A percentile compares a stretch with the other conserved stretches of the same genome.
phyloP scores from a whole-genome alignment of 345 rosid species.

The Eucalyptus marginata region DNA sequence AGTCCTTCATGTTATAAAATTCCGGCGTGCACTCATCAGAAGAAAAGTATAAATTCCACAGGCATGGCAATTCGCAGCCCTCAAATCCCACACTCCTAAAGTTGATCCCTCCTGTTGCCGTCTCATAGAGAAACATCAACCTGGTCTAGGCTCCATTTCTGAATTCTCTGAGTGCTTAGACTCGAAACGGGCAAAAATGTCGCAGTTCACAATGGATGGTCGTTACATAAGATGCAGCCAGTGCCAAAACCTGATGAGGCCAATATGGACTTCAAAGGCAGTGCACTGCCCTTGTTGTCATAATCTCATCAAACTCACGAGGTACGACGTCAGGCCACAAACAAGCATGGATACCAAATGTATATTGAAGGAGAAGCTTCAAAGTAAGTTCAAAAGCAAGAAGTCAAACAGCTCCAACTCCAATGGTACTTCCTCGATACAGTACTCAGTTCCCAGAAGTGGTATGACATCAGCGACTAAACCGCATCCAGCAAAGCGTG shows the following conservation, averaged over 20 bases:
- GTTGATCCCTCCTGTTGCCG: not conserved
- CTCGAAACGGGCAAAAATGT: not conserved
- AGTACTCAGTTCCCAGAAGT: not conserved
- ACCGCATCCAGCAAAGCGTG: constrained; percentile 14
- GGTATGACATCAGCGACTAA: not conserved
- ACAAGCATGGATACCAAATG: not conserved
- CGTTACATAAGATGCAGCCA: not conserved
- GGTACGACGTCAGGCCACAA: not conserved
- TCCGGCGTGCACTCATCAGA: not conserved
- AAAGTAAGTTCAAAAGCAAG: not conserved
- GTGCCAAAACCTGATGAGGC: not conserved
- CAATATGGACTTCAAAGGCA: not conserved
- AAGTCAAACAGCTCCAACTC: not conserved
- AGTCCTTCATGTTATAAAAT: not conserved
- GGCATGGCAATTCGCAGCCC: not conserved
- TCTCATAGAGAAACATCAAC: not conserved
- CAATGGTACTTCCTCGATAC: not conserved
- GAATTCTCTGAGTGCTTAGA: not conserved
- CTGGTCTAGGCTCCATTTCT: not conserved
- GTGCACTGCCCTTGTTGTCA: not conserved
- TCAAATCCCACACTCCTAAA: not conserved
- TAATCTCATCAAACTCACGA: not conserved
- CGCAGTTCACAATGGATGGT: not conserved
- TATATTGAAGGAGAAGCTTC: not conserved
- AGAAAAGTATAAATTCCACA: not conserved